Evolutionary conservation across 306 rosid species (phyloP).

Genomic region (Mimosa bimucronata): DNA sequence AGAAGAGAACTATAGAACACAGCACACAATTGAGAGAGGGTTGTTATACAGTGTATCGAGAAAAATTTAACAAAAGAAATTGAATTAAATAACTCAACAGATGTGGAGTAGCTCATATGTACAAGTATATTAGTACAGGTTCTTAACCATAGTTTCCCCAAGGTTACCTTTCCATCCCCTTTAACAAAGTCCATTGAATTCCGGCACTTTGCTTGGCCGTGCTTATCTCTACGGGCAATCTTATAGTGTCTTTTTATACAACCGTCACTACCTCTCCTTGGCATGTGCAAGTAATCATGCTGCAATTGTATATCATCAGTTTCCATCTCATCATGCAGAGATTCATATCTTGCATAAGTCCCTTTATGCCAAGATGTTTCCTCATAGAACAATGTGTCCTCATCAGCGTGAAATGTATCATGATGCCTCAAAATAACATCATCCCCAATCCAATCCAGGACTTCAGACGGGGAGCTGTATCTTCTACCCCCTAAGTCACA

Average conservation of each 20-base stretch:
- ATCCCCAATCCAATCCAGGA: constrained; percentile 52
- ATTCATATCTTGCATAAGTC: constrained; percentile 33
- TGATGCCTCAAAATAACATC: constrained; percentile 43
- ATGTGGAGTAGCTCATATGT: constrained; percentile 41
- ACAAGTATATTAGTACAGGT: constrained; percentile 48
- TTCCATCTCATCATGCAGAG: constrained; percentile 43
- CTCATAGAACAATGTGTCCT: constrained; percentile 36
- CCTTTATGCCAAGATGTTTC: constrained; percentile 29
- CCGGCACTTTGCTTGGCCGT: constrained; percentile 53
- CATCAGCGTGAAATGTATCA: constrained; percentile 33
- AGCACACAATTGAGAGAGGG: constrained; percentile 30
- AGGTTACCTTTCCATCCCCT: constrained; percentile 69
- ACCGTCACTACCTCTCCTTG: constrained; percentile 39
- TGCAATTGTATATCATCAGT: constrained; percentile 41
- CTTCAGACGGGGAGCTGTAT: constrained; percentile 42
- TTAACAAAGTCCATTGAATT: constrained; percentile 57
- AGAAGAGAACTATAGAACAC: constrained; percentile 22
- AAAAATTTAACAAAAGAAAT: constrained; percentile 39
- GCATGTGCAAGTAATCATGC: constrained; percentile 38
- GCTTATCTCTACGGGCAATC: constrained; percentile 43
- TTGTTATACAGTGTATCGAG: constrained; percentile 25
- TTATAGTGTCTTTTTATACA: constrained; percentile 45
- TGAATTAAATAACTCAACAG: constrained; percentile 40
- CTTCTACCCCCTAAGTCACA: constrained; percentile 39
- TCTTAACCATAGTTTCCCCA: constrained; percentile 52